Conservation (phyloP, 208 protist species). For the Lotmaria passim region DNA sequence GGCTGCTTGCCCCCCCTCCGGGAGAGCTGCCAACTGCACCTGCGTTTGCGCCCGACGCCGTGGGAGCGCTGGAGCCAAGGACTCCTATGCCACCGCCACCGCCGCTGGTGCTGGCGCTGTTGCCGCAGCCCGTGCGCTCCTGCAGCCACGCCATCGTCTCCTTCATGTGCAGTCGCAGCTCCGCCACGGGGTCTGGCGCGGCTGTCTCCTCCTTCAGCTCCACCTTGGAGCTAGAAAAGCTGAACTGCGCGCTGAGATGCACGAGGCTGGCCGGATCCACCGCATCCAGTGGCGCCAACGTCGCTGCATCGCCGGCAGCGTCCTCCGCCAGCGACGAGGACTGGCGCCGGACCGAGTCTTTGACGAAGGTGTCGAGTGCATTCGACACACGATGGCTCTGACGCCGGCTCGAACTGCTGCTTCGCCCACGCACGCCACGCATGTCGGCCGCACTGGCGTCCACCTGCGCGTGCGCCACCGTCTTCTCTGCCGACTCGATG, state of each 20-base stretch:
- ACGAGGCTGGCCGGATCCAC: slow-evolving; percentile 33
- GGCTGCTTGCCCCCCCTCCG: background rate
- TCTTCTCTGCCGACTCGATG: slow-evolving; percentile 24
- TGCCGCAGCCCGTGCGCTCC: slow-evolving; percentile 18
- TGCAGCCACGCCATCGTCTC: slow-evolving; percentile 29
- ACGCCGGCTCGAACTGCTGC: slow-evolving; percentile 13
- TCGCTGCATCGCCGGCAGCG: slow-evolving; percentile 1
- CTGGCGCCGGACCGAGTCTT: slow-evolving; percentile 7
- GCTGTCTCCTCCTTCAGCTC: slow-evolving; percentile 51
- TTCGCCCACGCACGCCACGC: slow-evolving; percentile 3
- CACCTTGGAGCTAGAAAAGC: slow-evolving; percentile 51
- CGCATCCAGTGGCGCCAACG: slow-evolving; percentile 38
- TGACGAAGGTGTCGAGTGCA: slow-evolving; percentile 5
- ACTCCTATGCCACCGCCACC: background rate
- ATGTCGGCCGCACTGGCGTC: background rate
- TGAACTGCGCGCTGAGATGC: slow-evolving; percentile 44
- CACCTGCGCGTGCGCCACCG: slow-evolving; percentile 8
- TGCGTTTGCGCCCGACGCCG: too few relatives aligned
- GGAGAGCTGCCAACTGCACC: too few relatives aligned
- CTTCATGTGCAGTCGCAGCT: slow-evolving; percentile 41
- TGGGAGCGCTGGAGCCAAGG: background rate
- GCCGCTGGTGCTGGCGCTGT: background rate
- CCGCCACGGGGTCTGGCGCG: slow-evolving; percentile 32
- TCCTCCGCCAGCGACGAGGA: slow-evolving; percentile 19
- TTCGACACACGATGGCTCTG: slow-evolving; percentile 11